Conservation (phyloP, 2,329 filamentous ascomycete genomes). For the Colletotrichum kahawae region DNA sequence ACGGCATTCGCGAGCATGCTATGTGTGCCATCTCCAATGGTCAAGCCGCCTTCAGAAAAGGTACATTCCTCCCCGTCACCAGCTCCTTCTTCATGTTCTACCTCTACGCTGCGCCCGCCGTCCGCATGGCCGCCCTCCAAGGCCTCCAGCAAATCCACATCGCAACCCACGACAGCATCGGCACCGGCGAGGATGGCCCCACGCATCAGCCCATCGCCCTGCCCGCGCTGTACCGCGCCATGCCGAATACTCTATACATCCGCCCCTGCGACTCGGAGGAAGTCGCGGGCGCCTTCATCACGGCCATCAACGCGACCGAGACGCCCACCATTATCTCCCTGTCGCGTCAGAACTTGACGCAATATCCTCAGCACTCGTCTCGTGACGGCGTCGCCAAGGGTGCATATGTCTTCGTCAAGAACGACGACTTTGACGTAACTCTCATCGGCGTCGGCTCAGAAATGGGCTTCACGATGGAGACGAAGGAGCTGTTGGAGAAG, state of each 20-base stretch:
- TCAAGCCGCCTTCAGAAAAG: conserved; percentile 60
- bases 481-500: conserved; percentile 41
- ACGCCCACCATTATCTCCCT: conserved; percentile 54
- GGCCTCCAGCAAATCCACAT: conserved; percentile 61
- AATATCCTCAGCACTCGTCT: conserved; percentile 48
- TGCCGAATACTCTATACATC: conserved; percentile 67
- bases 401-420: conserved; percentile 51
- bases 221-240: conserved; percentile 62
- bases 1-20: conserved; percentile 65
- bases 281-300: conserved; percentile 56
- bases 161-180: conserved; percentile 67
- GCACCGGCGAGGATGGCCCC: conserved; percentile 64
- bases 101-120: conserved; percentile 59
- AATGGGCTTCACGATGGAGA: conserved; percentile 36
- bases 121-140: conserved; percentile 66
- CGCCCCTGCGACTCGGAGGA: conserved; percentile 65
- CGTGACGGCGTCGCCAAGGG: conserved; percentile 47
- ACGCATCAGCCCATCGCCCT: conserved; percentile 68
- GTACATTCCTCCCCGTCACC: conserved; percentile 62
- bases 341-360: conserved; percentile 46
- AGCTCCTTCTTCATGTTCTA: conserved; percentile 70
- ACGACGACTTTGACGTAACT: conserved; percentile 47
- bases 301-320: conserved; percentile 46
- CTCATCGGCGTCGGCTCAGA: conserved; percentile 45
- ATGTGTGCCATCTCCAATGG: conserved; percentile 65